Conservation (phyloP, 768 basidiomycete species). For the Termitomyces sp. region DNA sequence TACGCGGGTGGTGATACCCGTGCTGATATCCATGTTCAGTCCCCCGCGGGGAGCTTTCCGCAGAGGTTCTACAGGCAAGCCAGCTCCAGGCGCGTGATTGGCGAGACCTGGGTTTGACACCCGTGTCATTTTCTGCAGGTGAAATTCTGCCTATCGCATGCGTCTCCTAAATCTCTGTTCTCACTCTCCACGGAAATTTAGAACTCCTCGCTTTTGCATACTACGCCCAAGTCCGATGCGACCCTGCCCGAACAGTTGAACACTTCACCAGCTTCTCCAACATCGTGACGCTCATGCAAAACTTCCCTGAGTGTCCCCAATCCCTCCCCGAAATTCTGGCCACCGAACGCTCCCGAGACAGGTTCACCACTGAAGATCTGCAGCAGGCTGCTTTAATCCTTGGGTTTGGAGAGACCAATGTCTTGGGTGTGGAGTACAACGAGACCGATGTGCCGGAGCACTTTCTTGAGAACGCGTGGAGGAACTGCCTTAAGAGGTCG, state of each 20-base stretch:
- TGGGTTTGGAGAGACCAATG: constrained; percentile 60
- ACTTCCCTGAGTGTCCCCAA: constrained; percentile 37
- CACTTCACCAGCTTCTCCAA: constrained; percentile 59
- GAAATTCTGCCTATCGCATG: constrained; percentile 9
- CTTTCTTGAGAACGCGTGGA: constrained; percentile 71
- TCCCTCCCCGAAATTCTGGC: constrained; percentile 52
- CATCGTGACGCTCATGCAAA: constrained; percentile 45
- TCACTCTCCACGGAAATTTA: constrained; percentile 20
- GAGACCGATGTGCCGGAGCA: constrained; percentile 55
- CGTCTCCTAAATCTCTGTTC: neutral
- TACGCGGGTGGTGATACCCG: neutral
- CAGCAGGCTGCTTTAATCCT: constrained; percentile 40
- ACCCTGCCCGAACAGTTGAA: constrained; percentile 53
- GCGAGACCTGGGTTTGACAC: constrained; percentile 57
- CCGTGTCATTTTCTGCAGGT: constrained; percentile 63
- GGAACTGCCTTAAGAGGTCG: constrained; percentile 44
- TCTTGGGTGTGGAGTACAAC: constrained; percentile 64
- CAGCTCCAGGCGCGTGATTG: constrained; percentile 35
- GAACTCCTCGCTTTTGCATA: constrained; percentile 78
- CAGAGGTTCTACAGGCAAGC: constrained; percentile 30
- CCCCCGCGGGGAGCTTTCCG: constrained; percentile 44
- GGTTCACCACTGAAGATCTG: constrained; percentile 58
- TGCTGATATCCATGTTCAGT: constrained; percentile 27
- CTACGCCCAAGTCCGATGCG: constrained; percentile 75
- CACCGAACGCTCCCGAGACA: constrained; percentile 56